Conservation (phyloP, 257 asterid species). For the Craterostigma plantagineum region DNA sequence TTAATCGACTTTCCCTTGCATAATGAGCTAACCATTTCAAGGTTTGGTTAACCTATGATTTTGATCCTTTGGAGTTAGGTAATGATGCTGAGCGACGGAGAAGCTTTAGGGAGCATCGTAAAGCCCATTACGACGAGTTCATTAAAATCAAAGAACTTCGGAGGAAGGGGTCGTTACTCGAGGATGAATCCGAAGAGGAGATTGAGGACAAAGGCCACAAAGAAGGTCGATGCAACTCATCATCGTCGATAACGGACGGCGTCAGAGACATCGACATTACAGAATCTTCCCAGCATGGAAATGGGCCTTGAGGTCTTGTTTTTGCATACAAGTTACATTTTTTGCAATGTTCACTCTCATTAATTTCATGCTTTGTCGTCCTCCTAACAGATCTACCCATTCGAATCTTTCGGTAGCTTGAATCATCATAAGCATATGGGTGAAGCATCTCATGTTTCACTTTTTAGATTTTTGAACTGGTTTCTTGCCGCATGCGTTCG, state of each 20-base stretch:
- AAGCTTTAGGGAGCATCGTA: conserved; percentile 64
- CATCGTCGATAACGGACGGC: conserved; percentile 37
- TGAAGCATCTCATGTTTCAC: no score
- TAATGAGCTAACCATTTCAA: neutral
- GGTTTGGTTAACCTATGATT: neutral
- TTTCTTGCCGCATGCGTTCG: no score
- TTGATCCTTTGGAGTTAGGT: conserved; percentile 14
- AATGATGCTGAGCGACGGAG: conserved; percentile 36
- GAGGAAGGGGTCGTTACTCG: conserved; percentile 33
- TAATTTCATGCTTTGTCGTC: no score
- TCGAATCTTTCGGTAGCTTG: no score
- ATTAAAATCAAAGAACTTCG: conserved; percentile 51
- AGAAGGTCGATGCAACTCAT: conserved; percentile 8
- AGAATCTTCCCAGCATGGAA: no score
- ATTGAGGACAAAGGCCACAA: conserved; percentile 8
- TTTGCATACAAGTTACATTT: no score
- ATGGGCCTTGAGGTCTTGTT: no score
- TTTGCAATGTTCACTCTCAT: no score
- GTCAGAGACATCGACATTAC: conserved; percentile 19
- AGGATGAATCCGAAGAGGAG: conserved; percentile 38
- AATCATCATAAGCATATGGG: no score
- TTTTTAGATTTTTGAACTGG: no score
- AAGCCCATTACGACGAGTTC: conserved; percentile 83
- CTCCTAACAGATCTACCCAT: no score
- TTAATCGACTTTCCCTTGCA: neutral